Evolutionary conservation across 805 yeast species (phyloP), one percentile per base, ranked within the genome.

Genomic region (Ogataea philodendri): DNA sequence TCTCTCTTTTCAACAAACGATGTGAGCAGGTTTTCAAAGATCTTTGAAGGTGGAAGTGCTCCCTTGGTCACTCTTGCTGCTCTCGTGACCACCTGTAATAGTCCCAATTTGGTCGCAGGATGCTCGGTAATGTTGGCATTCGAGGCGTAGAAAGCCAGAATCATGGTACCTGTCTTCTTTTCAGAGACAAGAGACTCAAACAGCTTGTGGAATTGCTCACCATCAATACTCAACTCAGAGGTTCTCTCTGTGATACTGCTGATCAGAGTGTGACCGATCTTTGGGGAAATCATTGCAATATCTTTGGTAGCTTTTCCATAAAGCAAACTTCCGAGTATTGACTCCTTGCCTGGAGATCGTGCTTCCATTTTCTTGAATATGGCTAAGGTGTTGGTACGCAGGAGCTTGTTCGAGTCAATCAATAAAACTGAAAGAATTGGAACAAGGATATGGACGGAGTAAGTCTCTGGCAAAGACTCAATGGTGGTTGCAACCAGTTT

Each of bases 111-210:
- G 15, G 85, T 66, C 14, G 61, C 69, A 15, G 84, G 81, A 15
- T 78, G 45, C 7, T 74, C 60, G 15, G 70, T 62, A 7, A 63
- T 47, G 23, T 65, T 55, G 51, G 85, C 83, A 57, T 87, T 93
- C 37, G 81, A 77, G 13, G 82, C 75, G 50, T 86, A 67, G 46
- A 80, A 84, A 0, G 88, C 73, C 35, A 80, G 57, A 28, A 73
- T 66, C 5, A 81, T 62, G 38, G 74, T 71, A 10, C 81, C 81
- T 26, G 72, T 54, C 41, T 73, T 77, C 48, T 71, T 74, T 53
- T 80, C 79, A 16, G 67, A 64, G 4, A 72, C 50, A 18, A 65
- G 32, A 8, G 45, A 42, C 32, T 37, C 57, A 37, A 70, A 57
- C 18, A 50, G 45, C 44, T 60, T 41, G 36, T 67, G 55, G 41